These are phyloP conservation scores for Pleurostoma richardsiae DNA, from an alignment of 2,329 filamentous ascomycete genomes.

Conservation along the genomic window DNA sequence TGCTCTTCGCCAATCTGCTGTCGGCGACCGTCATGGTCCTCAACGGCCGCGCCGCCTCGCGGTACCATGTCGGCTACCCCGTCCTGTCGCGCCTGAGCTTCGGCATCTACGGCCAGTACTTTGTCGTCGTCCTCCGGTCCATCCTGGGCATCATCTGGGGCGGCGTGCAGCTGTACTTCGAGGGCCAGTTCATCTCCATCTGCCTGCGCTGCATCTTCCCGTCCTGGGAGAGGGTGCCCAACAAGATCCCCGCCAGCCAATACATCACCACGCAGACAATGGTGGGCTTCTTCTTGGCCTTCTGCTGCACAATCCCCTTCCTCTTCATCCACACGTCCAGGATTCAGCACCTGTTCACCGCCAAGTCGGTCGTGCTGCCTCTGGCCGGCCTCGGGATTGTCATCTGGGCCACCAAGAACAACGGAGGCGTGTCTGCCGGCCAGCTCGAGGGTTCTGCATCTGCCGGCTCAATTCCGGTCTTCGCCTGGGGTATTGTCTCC, in stretches of 20 bases:
- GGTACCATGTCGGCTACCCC: constrained; percentile 29
- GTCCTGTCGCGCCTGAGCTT: constrained; percentile 13
- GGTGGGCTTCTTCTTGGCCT: constrained; percentile 17
- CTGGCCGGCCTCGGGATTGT: background rate
- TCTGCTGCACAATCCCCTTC: constrained; percentile 16
- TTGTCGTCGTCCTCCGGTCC: constrained; percentile 1
- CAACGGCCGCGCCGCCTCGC: constrained; percentile 24
- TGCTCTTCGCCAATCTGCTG: constrained; percentile 1
- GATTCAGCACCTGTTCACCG: constrained; percentile 15
- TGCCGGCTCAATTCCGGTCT: constrained; percentile 11
- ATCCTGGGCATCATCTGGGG: constrained; percentile 3
- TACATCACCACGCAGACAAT: constrained; percentile 17
- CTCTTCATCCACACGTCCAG: constrained; percentile 18
- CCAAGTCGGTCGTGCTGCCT: constrained; percentile 12
- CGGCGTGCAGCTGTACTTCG: constrained; percentile 2
- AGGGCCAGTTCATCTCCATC: constrained; percentile 15
- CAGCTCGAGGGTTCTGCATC: background rate
- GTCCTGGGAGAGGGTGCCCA: constrained; percentile 15
- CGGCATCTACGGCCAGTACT: constrained; percentile 3
- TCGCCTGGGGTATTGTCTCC: constrained; percentile 13
- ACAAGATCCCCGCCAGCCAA: constrained; percentile 15
- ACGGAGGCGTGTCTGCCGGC: background rate
- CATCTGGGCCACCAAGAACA: background rate
- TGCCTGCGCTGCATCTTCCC: constrained; percentile 19
- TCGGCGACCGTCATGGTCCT: constrained; percentile 20